Evolutionary conservation across 2,329 filamentous ascomycete species (phyloP), one percentile per base, ranked within the genome.

Genomic region (Diaporthe destruens): DNA sequence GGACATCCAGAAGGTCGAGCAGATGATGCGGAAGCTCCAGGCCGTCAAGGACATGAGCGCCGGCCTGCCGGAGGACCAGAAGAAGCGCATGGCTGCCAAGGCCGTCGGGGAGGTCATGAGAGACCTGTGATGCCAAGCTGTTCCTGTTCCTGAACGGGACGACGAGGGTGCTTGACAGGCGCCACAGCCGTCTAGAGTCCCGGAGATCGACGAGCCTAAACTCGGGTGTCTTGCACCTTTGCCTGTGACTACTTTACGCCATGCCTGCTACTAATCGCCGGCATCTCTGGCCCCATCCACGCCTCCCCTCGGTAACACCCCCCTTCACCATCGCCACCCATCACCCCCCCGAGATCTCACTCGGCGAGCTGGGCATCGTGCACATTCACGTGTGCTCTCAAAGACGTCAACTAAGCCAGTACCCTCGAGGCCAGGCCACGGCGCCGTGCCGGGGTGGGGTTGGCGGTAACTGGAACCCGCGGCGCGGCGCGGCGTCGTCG

Each of bases 101-200:
- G 90, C 90, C 0, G 89, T 92, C 3, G 85, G 84, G 16, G 90
- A 92, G 77, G 88, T 92, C 42, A 92, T 93, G 90, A 88, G 85
- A 76, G 87, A 90, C 61, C 74, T 90, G 39, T 89, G 72, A 80
- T 36, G 12, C 23, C 16, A 8, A 42, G 14, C 34, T n/a, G 20
- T 49, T 20, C 20, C 20, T 16, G 44, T 53, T 8, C 12, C 23
- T n/a, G n/a, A n/a, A 29, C 44, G 25, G 55, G 18, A 44, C 25
- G 12, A 44, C 39, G 2, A 29, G 9, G 9, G 11, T 14, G 20
- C 32, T 42, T 1, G 5, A 61, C 12, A 36, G 12, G 47, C 29
- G 5, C 20, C 8, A 16, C 47, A 5, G 32, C 14, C 5, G 23
- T 7, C 44, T 20, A 23, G 32, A 25, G 29, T 20, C 32, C 8